Evolutionary conservation across 163 green algal species (phyloP).

Genomic region (Coccomyxa subellipsoidea): DNA sequence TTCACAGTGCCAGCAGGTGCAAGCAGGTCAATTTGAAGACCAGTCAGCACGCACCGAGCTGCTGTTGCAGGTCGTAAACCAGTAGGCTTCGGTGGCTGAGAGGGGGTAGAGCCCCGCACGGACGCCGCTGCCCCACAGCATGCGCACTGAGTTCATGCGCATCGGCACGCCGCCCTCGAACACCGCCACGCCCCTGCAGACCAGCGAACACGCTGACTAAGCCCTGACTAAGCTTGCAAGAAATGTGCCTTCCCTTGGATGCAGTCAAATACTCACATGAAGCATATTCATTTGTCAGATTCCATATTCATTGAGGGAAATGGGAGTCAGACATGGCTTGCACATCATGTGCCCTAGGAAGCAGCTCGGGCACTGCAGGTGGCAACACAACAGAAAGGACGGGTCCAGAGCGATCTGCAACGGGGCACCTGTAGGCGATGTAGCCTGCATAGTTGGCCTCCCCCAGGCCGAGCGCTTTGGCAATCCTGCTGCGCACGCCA

Average conservation of each 20-base stretch:
- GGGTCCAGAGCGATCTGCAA: background rate
- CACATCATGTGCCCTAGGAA: too few species aligned
- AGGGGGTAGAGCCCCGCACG: slow-evolving; percentile 85
- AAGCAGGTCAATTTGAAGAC: too few species aligned
- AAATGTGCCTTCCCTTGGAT: background rate
- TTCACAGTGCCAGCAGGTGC: too few species aligned
- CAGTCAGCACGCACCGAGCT: background rate
- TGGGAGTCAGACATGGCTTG: too few species aligned
- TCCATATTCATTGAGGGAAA: too few species aligned
- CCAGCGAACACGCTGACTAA: too few species aligned
- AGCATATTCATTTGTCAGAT: too few species aligned
- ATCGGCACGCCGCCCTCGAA: slow-evolving; percentile 35
- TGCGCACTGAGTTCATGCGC: slow-evolving; percentile 49
- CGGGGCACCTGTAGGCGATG: slow-evolving; percentile 54
- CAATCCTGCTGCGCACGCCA: slow-evolving; percentile 61
- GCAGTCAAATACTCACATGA: too few species aligned
- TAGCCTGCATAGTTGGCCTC: slow-evolving; percentile 62
- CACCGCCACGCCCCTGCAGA: slow-evolving; percentile 57
- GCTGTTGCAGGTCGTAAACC: slow-evolving; percentile 74
- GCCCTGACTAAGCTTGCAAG: background rate
- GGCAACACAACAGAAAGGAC: background rate
- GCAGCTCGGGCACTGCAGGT: background rate
- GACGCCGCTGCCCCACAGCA: slow-evolving; percentile 56
- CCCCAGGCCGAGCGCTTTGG: slow-evolving; percentile 41
- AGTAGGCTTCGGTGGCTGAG: slow-evolving; percentile 69